phyloP scores from a whole-genome alignment of 192 early-diverging fungal species.

The Gigaspora rosea region DNA sequence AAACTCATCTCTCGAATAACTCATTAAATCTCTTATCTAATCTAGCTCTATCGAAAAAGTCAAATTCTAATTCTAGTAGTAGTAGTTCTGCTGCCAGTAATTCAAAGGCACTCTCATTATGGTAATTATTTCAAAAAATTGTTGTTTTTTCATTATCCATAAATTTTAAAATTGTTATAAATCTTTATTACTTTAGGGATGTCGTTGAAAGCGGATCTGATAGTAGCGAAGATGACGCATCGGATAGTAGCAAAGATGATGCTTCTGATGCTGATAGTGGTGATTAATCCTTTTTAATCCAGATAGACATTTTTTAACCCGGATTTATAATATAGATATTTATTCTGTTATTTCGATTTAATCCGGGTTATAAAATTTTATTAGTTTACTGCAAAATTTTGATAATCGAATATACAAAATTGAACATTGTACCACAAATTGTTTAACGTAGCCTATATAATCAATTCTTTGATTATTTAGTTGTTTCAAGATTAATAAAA shows the following conservation, averaged over 20 bases:
- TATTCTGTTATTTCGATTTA: too few species aligned
- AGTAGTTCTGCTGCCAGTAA: background rate
- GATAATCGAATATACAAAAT: too few species aligned
- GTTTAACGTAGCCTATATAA: too few species aligned
- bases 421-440: too few species aligned
- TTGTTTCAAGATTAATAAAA: too few species aligned
- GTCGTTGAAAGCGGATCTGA: background rate
- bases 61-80: background rate
- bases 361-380: too few species aligned
- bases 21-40: too few species aligned
- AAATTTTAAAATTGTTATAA: background rate
- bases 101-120: constrained; percentile 10
- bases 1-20: background rate
- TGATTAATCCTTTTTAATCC: background rate
- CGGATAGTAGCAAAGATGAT: background rate
- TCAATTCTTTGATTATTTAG: too few species aligned
- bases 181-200: background rate
- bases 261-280: background rate
- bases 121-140: background rate
- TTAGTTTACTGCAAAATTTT: too few species aligned
- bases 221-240: background rate
- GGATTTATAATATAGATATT: too few species aligned
- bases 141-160: background rate
- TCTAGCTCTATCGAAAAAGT: too few species aligned
- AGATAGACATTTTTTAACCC: too few species aligned